A percentile compares a stretch with the other conserved stretches of the same genome.
phyloP scores from a whole-genome alignment of 768 basidiomycete genomes.

The Fistulinella prunicolor region DNA sequence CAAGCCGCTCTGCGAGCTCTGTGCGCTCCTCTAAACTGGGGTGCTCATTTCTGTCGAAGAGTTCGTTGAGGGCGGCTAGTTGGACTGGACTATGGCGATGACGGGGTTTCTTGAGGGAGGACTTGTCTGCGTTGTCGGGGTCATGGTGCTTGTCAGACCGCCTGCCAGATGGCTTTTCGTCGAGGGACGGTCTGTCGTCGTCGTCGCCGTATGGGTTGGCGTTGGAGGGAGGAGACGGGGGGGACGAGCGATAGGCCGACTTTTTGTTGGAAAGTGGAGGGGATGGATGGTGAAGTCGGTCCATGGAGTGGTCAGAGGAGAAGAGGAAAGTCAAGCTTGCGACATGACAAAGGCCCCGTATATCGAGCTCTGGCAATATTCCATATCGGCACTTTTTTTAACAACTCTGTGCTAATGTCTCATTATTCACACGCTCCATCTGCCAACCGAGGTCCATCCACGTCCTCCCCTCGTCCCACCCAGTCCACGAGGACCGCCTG shows the following conservation, averaged over 20 bases:
- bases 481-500: no score
- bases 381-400: constrained; percentile 39
- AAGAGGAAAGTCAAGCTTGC: constrained; percentile 34
- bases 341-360: constrained; percentile 40
- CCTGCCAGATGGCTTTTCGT: constrained; percentile 26
- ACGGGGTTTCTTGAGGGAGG: constrained; percentile 62
- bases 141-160: constrained; percentile 24
- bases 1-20: constrained; percentile 65
- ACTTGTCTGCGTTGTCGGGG: constrained; percentile 23
- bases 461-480: not conserved
- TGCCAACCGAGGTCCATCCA: not conserved
- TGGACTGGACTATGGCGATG: constrained; percentile 73
- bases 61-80: constrained; percentile 72
- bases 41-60: constrained; percentile 75
- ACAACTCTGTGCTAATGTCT: constrained; percentile 28
- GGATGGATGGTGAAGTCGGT: constrained; percentile 16
- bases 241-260: constrained; percentile 7
- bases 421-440: constrained; percentile 28
- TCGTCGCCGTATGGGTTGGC: constrained; percentile 15
- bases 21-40: constrained; percentile 67
- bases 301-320: constrained; percentile 28
- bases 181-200: constrained; percentile 19
- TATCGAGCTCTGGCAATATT: constrained; percentile 39
- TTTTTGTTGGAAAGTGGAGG: constrained; percentile 14
- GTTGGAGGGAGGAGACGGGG: constrained; percentile 10